Evolutionary conservation across 2,329 filamentous ascomycete species (phyloP), one percentile per base, ranked within the genome.

Genomic region (Colletotrichum sansevieriae): DNA sequence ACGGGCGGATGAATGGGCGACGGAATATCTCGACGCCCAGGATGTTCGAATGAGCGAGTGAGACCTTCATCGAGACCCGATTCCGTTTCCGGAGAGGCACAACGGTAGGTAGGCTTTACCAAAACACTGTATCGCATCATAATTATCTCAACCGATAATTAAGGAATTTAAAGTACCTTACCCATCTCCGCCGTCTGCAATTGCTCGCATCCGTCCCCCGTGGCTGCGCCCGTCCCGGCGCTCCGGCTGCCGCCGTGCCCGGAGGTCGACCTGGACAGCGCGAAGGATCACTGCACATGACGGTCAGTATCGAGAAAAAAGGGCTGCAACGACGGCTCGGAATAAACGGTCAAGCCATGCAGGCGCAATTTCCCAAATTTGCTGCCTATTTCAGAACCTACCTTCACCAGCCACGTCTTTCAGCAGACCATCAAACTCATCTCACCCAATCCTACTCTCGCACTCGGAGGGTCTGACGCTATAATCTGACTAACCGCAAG

Each of bases 251-350:
- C 63, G 63, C 37, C 58, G 37, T 43, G 22, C 47, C 63, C 63
- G 56, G 39, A 18, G 29, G 39, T 1, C 37, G 25, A 25, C 25
- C 25, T 25, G 25, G 20, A 33, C n/a, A 51, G 18, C 18, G 2
- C 43, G 13, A 58, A 60, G 43, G 33, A 49, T 49, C 57, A 8
- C 39, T 18, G 12, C 44, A 51, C 1, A 29, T 29, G 8, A 25
- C 33, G 1, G 29, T 39, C 44, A 22, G 7, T 37, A 33, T 51
- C 33, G 4, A 39, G n/a, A 49, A 3, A 18, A 9, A 33, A 33
- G 29, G 35, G 49, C 63, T 63, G 51, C 58, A 39, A 67, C 59
- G 46, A 49, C 59, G 59, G 64, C 59, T 63, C 25, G 25, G 63
- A 63, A 63, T 51, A 58, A 64, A 39, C 44, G 22, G 59, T 57